Base-by-base conservation (phyloP, 805 yeast genomes). In the Geotrichum ghanense region DNA sequence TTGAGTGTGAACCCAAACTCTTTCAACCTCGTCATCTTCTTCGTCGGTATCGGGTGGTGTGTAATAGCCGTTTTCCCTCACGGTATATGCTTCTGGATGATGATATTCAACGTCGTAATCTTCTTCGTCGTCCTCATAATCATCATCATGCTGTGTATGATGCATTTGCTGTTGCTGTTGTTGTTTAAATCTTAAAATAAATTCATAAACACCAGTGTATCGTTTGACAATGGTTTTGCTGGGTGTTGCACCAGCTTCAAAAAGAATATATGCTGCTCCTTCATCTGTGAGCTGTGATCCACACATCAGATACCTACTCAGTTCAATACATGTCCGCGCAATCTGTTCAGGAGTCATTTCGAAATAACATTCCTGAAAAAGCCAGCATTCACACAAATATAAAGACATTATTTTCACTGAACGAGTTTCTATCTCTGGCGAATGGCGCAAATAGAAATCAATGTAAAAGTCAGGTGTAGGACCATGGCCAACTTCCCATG, bases 401-500 rank as follows among this genome's bases (percentile, higher is more conserved):
- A 34, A 56, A 19, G 37, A 16, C 37, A 31, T 56, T 48, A 53
- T 47, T 25, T 42, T 43, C 44, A 43, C 45, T 34, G 44, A 43
- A 9, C 42, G 26, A 6, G 25, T 49, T 31, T 31, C 37, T 10
- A 4, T 12, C 14, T 31, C 42, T 7, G 25, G 42, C 21, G 25
- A 20, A 17, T 21, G 42, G 19, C 42, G 49, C 26, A 56, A 46
- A 27, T 45, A 42, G 21, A 53, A 43, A 45, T 65, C 67, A 42
- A 69, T 55, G 50, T 58, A 79, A 50, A 75, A 73, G 45, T 68
- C 69, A 41, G 73, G 58, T 51, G 74, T 72, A 1, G 94, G 86
- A 52, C 77, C 83, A 53, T 79, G 85, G 43, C 74, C 74, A 45
- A 86, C 66, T 31, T 70, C 70, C 95, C 86, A 86, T 53, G 75